Percentiles rank a stretch among this genome's conserved stretches.
phyloP scores from a whole-genome alignment of 208 protist genomes.

The Crithidia mellificae region DNA sequence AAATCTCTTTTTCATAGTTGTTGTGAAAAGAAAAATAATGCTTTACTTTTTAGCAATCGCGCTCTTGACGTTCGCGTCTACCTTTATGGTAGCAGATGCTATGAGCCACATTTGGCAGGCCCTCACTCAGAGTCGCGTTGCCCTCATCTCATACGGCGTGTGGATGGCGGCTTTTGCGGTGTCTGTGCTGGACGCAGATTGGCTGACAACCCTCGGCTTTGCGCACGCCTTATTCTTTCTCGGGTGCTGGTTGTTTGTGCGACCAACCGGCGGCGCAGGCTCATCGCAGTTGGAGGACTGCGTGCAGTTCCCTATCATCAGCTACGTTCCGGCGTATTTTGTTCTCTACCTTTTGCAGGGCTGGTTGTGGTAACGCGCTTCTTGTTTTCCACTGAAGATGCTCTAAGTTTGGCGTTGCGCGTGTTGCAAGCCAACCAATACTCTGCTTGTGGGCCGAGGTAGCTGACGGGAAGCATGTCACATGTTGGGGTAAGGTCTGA shows the following conservation, averaged over 20 bases:
- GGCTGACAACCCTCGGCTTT: conserved; percentile 40
- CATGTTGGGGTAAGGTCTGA: too few relatives aligned
- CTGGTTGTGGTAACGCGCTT: conserved; percentile 19
- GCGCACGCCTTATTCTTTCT: conserved; percentile 40
- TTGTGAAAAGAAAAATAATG: conserved; percentile 2
- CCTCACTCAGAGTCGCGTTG: conserved; percentile 23
- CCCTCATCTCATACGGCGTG: conserved; percentile 31
- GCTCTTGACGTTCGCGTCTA: conserved; percentile 57
- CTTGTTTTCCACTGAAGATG: not conserved
- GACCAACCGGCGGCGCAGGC: not conserved
- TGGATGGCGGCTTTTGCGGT: conserved; percentile 41
- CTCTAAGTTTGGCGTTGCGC: too few relatives aligned
- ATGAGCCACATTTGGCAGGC: conserved; percentile 40
- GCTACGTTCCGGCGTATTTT: conserved; percentile 56
- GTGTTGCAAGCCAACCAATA: too few relatives aligned
- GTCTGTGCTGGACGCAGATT: conserved; percentile 47
- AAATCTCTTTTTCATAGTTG: too few relatives aligned
- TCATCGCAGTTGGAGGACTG: conserved; percentile 37
- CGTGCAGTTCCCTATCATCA: conserved; percentile 47
- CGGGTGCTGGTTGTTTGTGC: conserved; percentile 23
- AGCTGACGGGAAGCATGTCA: too few relatives aligned
- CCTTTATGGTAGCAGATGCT: conserved; percentile 78
- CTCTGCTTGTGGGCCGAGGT: too few relatives aligned
- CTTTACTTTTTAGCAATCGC: conserved; percentile 21
- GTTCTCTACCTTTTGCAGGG: conserved; percentile 41